These are phyloP conservation scores for Gossypium sturtianum DNA, from an alignment of 345 rosid species.

Conservation along the genomic window DNA sequence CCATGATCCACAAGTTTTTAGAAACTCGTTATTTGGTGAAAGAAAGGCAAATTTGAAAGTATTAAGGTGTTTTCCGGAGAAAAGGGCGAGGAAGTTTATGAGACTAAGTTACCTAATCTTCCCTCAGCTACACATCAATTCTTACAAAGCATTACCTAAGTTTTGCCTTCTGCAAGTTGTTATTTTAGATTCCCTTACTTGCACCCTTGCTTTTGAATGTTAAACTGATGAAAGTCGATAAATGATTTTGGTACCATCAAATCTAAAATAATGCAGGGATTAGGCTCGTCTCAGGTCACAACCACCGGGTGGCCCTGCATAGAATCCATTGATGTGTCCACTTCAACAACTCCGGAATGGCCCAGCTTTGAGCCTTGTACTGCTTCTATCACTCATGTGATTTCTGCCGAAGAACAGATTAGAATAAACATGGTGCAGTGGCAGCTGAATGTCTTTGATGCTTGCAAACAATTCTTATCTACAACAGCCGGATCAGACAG, in stretches of 20 bases:
- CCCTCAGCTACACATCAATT: not conserved
- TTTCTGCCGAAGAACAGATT: constrained; percentile 30
- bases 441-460: constrained; percentile 35
- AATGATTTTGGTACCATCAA: not conserved
- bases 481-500: constrained; percentile 13
- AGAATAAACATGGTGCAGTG: constrained; percentile 24
- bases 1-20: not conserved
- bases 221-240: not conserved
- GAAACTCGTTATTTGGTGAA: not conserved
- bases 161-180: not conserved
- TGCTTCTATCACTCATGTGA: not conserved
- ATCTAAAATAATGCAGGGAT: constrained; percentile 16
- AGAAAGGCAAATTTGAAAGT: not conserved
- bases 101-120: not conserved
- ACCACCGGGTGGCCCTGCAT: constrained; percentile 19
- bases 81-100: not conserved
- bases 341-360: constrained; percentile 12
- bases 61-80: not conserved
- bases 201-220: not conserved
- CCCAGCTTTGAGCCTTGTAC: constrained; percentile 8
- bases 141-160: not conserved
- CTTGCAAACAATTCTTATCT: constrained; percentile 37
- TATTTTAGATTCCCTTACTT: not conserved
- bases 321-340: constrained; percentile 4
- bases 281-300: constrained; percentile 1